phyloP scores from a whole-genome alignment of 768 basidiomycete genomes.

The Strobilomyces dryophilus region DNA sequence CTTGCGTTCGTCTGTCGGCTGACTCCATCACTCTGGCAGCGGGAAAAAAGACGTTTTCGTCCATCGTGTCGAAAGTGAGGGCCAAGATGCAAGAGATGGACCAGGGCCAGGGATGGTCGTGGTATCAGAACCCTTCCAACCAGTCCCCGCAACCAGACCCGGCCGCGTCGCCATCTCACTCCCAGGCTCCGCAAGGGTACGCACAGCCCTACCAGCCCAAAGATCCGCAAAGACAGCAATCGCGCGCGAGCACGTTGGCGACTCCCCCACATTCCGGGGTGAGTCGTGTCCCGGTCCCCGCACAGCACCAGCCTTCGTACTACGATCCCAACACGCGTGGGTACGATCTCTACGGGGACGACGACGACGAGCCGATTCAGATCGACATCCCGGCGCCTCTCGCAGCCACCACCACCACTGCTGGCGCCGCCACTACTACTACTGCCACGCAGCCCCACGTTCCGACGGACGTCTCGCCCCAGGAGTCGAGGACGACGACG shows the following conservation, averaged over 20 bases:
- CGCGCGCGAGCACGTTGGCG: conserved; percentile 6
- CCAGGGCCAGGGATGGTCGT: conserved; percentile 32
- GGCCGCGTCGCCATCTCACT: not conserved
- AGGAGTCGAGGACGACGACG: too few species aligned
- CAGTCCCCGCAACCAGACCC: not conserved
- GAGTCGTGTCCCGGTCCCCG: not conserved
- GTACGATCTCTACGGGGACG: conserved; percentile 25
- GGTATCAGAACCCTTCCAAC: conserved; percentile 8
- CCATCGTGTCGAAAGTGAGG: conserved; percentile 70
- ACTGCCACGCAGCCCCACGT: not conserved
- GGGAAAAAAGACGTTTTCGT: conserved; percentile 76
- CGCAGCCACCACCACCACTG: not conserved
- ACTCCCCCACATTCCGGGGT: conserved; percentile 15
- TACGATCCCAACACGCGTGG: conserved; percentile 33
- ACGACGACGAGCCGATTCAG: conserved; percentile 10
- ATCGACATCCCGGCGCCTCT: conserved; percentile 2
- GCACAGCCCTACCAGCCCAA: conserved; percentile 1
- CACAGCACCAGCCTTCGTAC: conserved; percentile 28
- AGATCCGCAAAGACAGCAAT: conserved; percentile 2
- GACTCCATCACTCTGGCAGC: conserved; percentile 38
- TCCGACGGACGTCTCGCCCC: not conserved
- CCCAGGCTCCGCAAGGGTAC: conserved; percentile 2
- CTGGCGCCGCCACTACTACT: not conserved
- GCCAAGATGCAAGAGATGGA: conserved; percentile 84
- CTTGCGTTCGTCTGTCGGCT: not conserved